These are phyloP conservation scores for Coemansia erecta DNA, from an alignment of 192 early-diverging fungal species.

Conservation along the genomic window DNA sequence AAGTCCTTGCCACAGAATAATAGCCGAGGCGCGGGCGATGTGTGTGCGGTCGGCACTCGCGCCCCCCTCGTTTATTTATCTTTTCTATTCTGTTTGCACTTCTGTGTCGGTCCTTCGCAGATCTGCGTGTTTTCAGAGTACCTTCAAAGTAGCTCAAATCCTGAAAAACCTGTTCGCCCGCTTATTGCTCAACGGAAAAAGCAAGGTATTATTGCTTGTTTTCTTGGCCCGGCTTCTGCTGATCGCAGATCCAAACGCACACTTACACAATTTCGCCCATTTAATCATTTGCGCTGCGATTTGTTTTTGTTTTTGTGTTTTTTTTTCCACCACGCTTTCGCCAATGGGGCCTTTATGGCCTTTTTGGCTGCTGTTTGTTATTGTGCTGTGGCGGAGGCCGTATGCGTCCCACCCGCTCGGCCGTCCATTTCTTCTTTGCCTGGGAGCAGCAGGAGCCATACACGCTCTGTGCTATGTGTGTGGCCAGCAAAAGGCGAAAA, in stretches of 20 bases:
- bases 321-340: neutral
- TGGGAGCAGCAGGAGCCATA: neutral
- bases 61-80: neutral
- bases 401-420: neutral
- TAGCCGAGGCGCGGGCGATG: too few species aligned
- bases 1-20: too few species aligned
- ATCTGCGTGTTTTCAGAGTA: conserved; percentile 4
- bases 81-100: neutral
- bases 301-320: conserved; percentile 6
- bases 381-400: conserved; percentile 1
- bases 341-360: neutral
- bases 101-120: conserved; percentile 10
- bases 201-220: neutral
- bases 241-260: conserved; percentile 9
- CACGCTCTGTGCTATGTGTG: neutral
- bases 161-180: conserved; percentile 5
- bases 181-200: conserved; percentile 12
- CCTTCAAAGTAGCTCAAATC: conserved; percentile 1
- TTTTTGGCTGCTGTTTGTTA: conserved; percentile 9
- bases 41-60: too few species aligned
- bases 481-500: neutral
- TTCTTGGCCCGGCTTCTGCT: neutral
- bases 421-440: neutral
- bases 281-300: neutral
- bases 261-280: neutral